phyloP scores from a whole-genome alignment of 192 early-diverging fungal genomes.

The Coemansia sp. region DNA sequence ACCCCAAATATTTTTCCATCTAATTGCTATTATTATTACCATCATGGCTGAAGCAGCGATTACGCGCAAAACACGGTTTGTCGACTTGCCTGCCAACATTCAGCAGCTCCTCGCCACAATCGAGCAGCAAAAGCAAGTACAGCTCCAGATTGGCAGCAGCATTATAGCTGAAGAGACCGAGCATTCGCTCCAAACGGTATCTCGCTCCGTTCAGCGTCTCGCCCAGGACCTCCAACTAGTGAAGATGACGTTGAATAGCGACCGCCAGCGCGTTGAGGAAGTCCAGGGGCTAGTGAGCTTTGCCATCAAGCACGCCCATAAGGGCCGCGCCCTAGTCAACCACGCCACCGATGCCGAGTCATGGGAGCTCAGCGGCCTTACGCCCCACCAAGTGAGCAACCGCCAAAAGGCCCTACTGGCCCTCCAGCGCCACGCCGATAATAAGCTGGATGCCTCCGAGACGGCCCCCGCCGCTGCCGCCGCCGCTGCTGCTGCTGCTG shows the following conservation, averaged over 20 bases:
- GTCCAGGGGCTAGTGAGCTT: constrained; percentile 24
- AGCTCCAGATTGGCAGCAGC: constrained; percentile 43
- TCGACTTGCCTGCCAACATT: constrained; percentile 28
- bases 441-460: not conserved
- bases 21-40: not conserved
- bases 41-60: not conserved
- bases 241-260: constrained; percentile 30
- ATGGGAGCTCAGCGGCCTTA: constrained; percentile 36
- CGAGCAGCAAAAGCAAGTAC: constrained; percentile 43
- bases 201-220: constrained; percentile 19
- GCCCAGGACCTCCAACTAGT: constrained; percentile 33
- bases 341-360: constrained; percentile 40
- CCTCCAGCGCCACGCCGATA: constrained; percentile 1
- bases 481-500: not conserved
- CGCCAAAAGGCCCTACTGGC: constrained; percentile 32
- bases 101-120: constrained; percentile 30
- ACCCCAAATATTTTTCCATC: not conserved
- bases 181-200: constrained; percentile 7
- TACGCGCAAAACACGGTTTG: constrained; percentile 42
- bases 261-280: constrained; percentile 33
- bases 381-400: constrained; percentile 35
- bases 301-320: constrained; percentile 41
- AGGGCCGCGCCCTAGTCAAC: constrained; percentile 36
- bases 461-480: not conserved
- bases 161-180: constrained; percentile 38